These are phyloP conservation scores for Thermoascus crustaceus DNA, from an alignment of 2,329 filamentous ascomycete genomes.

Conservation along the genomic window DNA sequence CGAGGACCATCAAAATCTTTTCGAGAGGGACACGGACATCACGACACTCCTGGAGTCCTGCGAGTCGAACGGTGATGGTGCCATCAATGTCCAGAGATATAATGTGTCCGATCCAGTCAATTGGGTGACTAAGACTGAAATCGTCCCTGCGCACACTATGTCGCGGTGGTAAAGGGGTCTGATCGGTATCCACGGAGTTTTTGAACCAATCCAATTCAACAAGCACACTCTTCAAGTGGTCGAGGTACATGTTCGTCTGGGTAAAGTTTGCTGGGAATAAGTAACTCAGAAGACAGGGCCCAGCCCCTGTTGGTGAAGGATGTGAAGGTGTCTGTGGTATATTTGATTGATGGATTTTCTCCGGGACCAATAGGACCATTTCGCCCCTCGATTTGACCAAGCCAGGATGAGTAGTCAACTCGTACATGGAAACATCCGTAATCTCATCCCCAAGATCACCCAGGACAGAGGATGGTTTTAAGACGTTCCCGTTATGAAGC, in stretches of 20 bases:
- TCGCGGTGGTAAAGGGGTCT: slow-evolving; percentile 10
- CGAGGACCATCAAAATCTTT: slow-evolving; percentile 39
- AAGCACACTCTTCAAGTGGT: slow-evolving; percentile 12
- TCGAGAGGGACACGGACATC: slow-evolving; percentile 46
- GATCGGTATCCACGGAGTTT: slow-evolving; percentile 11
- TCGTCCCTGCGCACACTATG: slow-evolving; percentile 14
- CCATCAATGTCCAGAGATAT: slow-evolving; percentile 48
- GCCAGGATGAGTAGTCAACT: slow-evolving; percentile 44
- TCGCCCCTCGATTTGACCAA: slow-evolving; percentile 45
- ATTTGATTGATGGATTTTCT: slow-evolving; percentile 11
- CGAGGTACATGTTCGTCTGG: slow-evolving; percentile 10
- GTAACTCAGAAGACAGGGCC: slow-evolving; percentile 11
- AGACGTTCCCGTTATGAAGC: slow-evolving; percentile 19
- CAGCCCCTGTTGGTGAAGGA: slow-evolving; percentile 4
- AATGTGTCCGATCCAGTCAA: slow-evolving; percentile 51
- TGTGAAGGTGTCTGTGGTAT: slow-evolving; percentile 3
- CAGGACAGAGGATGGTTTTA: slow-evolving; percentile 37
- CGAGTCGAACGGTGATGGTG: slow-evolving; percentile 45
- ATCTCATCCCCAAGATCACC: slow-evolving; percentile 33
- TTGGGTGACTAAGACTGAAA: slow-evolving; percentile 2
- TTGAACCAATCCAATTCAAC: slow-evolving; percentile 15
- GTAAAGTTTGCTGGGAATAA: slow-evolving; percentile 9
- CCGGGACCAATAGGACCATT: slow-evolving; percentile 43
- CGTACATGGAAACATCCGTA: slow-evolving; percentile 52
- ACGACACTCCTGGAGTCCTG: slow-evolving; percentile 39